phyloP scores from a whole-genome alignment of 1,284 basidiomycete species.

The Rhodotorula sp. region DNA sequence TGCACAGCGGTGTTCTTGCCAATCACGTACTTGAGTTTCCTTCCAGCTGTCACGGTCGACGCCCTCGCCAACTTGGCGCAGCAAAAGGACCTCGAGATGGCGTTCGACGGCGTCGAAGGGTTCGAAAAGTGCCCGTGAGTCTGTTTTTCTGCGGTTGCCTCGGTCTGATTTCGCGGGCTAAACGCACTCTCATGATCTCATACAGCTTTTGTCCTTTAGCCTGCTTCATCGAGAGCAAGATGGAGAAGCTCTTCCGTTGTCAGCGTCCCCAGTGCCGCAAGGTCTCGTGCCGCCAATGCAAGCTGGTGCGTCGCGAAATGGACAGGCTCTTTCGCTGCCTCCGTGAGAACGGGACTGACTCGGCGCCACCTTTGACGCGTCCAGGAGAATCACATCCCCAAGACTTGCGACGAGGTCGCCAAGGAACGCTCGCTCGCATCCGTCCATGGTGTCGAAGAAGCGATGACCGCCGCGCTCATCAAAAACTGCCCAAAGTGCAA shows the following conservation, averaged over 20 bases:
- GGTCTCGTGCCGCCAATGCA: constrained; percentile 41
- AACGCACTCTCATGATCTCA: neutral
- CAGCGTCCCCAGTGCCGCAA: constrained; percentile 34
- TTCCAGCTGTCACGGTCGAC: constrained; percentile 27
- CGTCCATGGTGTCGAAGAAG: constrained; percentile 38
- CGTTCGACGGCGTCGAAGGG: constrained; percentile 36
- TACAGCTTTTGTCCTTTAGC: constrained; percentile 40
- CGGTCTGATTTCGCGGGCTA: neutral
- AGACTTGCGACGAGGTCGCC: constrained; percentile 41
- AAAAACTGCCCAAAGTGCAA: constrained; percentile 34
- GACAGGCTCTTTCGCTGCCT: neutral
- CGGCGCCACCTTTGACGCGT: rapidly evolving
- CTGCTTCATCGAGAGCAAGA: constrained; percentile 40
- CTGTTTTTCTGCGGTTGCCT: no score
- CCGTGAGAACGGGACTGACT: neutral
- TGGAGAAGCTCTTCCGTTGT: constrained; percentile 42
- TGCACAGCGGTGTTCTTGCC: constrained; percentile 39
- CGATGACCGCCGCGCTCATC: constrained; percentile 36
- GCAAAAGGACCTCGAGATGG: constrained; percentile 39
- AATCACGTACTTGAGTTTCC: constrained; percentile 20
- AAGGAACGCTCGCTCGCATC: constrained; percentile 22
- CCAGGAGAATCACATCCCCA: constrained; percentile 40
- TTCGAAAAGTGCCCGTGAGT: constrained; percentile 43
- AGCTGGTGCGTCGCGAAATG: constrained; percentile 22
- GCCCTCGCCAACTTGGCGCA: constrained; percentile 37